These are phyloP conservation scores for Calonectria ilicicola DNA, from an alignment of 2,329 filamentous ascomycete genomes.

Conservation along the genomic window DNA sequence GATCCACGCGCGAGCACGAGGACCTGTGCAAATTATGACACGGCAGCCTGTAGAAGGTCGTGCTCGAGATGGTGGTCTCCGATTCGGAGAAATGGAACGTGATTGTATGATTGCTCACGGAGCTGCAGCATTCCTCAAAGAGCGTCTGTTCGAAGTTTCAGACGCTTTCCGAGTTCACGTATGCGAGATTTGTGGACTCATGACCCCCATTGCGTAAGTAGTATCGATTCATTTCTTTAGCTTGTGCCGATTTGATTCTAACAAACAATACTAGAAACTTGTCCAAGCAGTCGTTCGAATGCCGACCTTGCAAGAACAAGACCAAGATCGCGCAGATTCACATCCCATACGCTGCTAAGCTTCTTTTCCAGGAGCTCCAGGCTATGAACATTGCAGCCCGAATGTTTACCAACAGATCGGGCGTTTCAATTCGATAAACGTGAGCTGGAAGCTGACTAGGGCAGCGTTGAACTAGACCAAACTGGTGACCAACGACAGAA, in stretches of 20 bases:
- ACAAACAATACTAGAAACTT: conserved; percentile 74
- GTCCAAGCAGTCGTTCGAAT: conserved; percentile 96
- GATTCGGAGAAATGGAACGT: conserved; percentile 99
- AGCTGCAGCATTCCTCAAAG: conserved; percentile 95
- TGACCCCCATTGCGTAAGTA: conserved; percentile 98
- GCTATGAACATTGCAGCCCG: conserved; percentile 98
- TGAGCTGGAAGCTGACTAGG: background rate
- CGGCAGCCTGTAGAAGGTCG: conserved; percentile 98
- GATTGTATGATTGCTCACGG: conserved; percentile 99
- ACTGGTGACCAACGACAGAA: conserved; percentile 14
- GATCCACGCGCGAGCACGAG: conserved; percentile 98
- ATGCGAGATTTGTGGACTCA: conserved; percentile 97
- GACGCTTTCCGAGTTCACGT: conserved; percentile 98
- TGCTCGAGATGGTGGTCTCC: conserved; percentile 95
- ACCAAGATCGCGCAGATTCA: conserved; percentile 98
- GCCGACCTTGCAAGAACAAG: conserved; percentile 98
- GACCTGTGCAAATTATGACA: conserved; percentile 96
- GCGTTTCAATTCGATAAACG: conserved; percentile 74
- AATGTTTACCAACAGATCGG: conserved; percentile 92
- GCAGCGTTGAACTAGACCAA: background rate
- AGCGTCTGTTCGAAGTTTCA: conserved; percentile 95
- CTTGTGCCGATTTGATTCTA: conserved; percentile 39
- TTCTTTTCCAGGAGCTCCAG: conserved; percentile 97
- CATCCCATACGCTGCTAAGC: conserved; percentile 96
- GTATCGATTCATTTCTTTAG: background rate